Base-by-base conservation (phyloP, 2,329 filamentous ascomycete genomes). In the Neonectria punicea region DNA sequence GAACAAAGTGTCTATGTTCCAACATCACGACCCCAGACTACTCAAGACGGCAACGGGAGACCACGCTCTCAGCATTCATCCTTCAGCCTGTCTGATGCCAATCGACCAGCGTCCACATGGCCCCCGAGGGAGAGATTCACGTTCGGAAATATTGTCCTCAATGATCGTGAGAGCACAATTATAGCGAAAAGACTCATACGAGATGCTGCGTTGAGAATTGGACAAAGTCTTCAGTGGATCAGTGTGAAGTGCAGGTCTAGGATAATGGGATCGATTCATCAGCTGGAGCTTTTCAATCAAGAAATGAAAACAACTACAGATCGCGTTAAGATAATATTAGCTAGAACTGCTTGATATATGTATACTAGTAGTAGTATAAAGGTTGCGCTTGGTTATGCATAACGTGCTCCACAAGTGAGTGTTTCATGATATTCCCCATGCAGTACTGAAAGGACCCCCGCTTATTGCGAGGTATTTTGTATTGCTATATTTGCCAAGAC, bases 1-100 rank as follows among this genome's bases (percentile, higher is more conserved):
- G 53, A 43, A 54, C 32, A 54, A 54, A 54, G 30, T 25, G 53
- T 54, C 39, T 54, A 54, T 43, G 30, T 54, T 41, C 53, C 53
- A 54, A 54, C 36, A 13, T 30, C 53, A 54, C 8, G 34, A 46
- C 13, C 10, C 13, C 18, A 22, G 43, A 46, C 43, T 41, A 43
- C 34, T 54, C 53, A n/a, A 25, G 53, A 54, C 36, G 18, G 36
- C 53, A 25, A 54, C n/a, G 34, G 53, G 20, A 41, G 53, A 43
- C 53, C 53, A 54, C 43, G 53, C 14, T 54, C 53, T 28, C 53
- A 46, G 43, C 43, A 46, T 46, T 18, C 20, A 46, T 22, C 18
- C 18, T 46, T 46, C 18, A 18, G 43, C 43, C 43, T 46, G 43
- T 46, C 8, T 5, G 43, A 46, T 22, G 10, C 43, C 18, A 46